Evolutionary conservation across 495 filamentous ascomycete species (phyloP).

Genomic region (Bryoglossum gracile): DNA sequence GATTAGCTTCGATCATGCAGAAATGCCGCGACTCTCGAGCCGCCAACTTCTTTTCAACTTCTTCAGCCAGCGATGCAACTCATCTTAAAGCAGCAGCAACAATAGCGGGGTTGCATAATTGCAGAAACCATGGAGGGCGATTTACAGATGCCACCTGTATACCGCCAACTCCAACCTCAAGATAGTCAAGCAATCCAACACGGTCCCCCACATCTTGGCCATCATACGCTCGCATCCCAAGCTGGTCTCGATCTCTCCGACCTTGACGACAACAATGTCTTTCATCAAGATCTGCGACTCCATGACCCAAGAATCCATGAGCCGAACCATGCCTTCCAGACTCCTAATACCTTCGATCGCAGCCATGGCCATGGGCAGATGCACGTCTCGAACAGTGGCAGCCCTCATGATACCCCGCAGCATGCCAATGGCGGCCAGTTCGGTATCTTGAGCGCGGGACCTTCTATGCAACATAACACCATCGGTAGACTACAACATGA

Average conservation of each 20-base stretch:
- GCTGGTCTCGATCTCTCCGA: constrained; percentile 31
- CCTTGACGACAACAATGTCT: constrained; percentile 30
- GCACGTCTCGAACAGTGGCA: constrained; percentile 23
- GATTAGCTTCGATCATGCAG: too few relatives aligned
- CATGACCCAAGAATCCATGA: too few relatives aligned
- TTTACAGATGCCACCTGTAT: constrained; percentile 17
- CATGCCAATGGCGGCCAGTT: constrained; percentile 33
- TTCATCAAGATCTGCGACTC: constrained; percentile 35
- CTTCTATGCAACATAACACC: constrained; percentile 31
- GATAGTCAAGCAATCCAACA: constrained; percentile 23
- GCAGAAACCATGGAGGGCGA: constrained; percentile 26
- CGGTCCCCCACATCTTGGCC: constrained; percentile 22
- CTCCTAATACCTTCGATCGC: constrained; percentile 30
- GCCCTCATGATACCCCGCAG: constrained; percentile 31
- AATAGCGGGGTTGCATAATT: constrained; percentile 17
- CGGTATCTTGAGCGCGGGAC: constrained; percentile 36
- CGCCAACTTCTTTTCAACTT: too few relatives aligned
- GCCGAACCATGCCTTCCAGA: constrained; percentile 29
- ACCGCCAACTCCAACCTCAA: constrained; percentile 24
- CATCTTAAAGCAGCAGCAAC: constrained; percentile 18
- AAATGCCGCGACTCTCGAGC: too few relatives aligned
- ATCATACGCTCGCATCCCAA: constrained; percentile 33
- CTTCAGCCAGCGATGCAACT: too few relatives aligned
- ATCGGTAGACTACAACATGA: constrained; percentile 33
- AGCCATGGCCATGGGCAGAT: constrained; percentile 27